Base-by-base conservation (phyloP, 1,139 yeast species). In the Hyphopichia pseudoburtonii region DNA sequence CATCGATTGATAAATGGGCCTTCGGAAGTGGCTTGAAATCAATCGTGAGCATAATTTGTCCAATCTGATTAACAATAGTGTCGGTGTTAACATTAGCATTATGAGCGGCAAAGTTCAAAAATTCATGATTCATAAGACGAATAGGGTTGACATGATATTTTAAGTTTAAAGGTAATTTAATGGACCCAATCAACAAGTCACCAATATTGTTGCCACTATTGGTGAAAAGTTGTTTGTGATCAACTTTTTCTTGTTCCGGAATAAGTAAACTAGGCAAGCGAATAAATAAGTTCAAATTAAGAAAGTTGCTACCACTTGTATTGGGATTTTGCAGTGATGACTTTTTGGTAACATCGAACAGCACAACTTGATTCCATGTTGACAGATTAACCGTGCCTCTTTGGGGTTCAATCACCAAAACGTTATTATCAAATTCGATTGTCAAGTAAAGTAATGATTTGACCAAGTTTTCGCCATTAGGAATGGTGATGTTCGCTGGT, bases 291-390 rank as follows among this genome's bases (percentile, higher is more conserved):
- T 86, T 90, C 38, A 88, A 67, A 47, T 78, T 82, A 62, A 78
- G 52, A 70, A 80, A 56, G 60, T 61, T 57, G 29, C 75, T 66
- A 8, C n/a, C 6, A 15, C 17, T 17, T n/a, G n/a, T n/a, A n/a
- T n/a, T n/a, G n/a, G n/a, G n/a, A n/a, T n/a, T n/a, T n/a, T n/a
- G n/a, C n/a, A n/a, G n/a, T n/a, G n/a, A n/a, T n/a, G n/a, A n/a
- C n/a, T n/a, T n/a, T 33, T 87, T 78, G 11, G 95, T 83, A 18
- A 90, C 95, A 71, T 92, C 98, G 57, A 92, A 92, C 8, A 90
- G 82, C 9, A 95, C 86, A 16, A 87, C 89, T 50, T 86, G 86
- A 58, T 89, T 90, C 81, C 96, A 92, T 16, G 64, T 71, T 36
- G 65, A 70, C 51, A 62, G 71, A 49, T 52, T 62, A 43, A 66